Evolutionary conservation across 148 eudicot genomes (phyloP).

Genomic region (Amaranthus palmeri): DNA sequence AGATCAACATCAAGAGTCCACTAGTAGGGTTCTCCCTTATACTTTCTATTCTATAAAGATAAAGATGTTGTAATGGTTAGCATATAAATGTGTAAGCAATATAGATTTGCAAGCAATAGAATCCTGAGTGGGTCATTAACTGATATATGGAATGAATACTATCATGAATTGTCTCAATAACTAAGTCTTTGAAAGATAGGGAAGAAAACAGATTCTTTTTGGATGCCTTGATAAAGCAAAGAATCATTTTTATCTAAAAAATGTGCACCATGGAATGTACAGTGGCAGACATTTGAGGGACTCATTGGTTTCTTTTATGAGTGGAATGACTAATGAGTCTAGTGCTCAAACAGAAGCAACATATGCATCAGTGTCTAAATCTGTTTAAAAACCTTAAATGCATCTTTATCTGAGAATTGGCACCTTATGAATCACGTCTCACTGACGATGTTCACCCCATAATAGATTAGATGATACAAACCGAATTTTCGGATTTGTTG

Average conservation of each 20-base stretch:
- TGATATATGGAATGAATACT: slow-evolving; percentile 16
- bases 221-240: slow-evolving; percentile 16
- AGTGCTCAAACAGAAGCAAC: slow-evolving; percentile 11
- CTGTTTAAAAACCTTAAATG: slow-evolving; percentile 2
- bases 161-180: slow-evolving; percentile 11
- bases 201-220: slow-evolving; percentile 20
- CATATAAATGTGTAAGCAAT: background rate
- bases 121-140: slow-evolving; percentile 14
- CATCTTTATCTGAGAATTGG: slow-evolving; percentile 4
- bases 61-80: background rate
- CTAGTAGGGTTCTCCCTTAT: slow-evolving; percentile 2
- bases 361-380: slow-evolving; percentile 3
- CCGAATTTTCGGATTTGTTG: background rate
- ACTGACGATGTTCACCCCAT: background rate
- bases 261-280: slow-evolving; percentile 11
- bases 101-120: background rate
- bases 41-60: background rate
- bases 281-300: slow-evolving; percentile 16
- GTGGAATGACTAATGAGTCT: background rate
- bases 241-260: slow-evolving; percentile 23
- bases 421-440: slow-evolving; percentile 11
- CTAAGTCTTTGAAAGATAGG: slow-evolving; percentile 1
- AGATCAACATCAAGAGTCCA: slow-evolving; percentile 13
- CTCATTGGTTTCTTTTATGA: slow-evolving; percentile 14
- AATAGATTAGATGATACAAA: background rate